These are phyloP conservation scores for Alternaria conjuncta DNA, from an alignment of 2,329 filamentous ascomycete genomes.

Conservation along the genomic window DNA sequence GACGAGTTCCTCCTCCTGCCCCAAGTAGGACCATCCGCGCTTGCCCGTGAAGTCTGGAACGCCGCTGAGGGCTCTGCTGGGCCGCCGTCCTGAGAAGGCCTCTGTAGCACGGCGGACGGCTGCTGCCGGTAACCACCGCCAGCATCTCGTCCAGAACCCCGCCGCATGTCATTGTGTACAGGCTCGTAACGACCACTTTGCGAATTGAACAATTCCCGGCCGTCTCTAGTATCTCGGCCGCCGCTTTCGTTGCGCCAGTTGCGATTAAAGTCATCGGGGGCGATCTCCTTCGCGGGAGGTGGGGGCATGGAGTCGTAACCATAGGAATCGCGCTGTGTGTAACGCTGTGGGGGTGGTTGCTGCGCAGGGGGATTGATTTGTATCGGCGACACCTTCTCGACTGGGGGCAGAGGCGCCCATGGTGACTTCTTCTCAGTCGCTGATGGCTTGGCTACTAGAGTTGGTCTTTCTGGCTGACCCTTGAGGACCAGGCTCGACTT, in stretches of 20 bases:
- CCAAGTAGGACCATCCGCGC: conserved; percentile 69
- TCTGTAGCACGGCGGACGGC: conserved; percentile 78
- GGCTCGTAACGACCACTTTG: conserved; percentile 93
- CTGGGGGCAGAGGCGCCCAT: conserved; percentile 85
- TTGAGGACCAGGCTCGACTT: conserved; percentile 68
- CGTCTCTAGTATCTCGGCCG: conserved; percentile 60
- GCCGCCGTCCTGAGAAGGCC: conserved; percentile 67
- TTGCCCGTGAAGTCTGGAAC: conserved; percentile 79
- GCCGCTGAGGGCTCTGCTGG: conserved; percentile 84
- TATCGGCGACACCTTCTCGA: conserved; percentile 79
- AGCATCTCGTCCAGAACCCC: conserved; percentile 68
- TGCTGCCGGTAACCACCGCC: conserved; percentile 71
- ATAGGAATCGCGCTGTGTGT: conserved; percentile 62
- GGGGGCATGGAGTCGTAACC: conserved; percentile 62
- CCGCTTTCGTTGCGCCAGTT: conserved; percentile 77
- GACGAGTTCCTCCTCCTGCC: conserved; percentile 84
- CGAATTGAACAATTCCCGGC: conserved; percentile 87
- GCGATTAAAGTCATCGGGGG: conserved; percentile 90
- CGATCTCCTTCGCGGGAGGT: conserved; percentile 77
- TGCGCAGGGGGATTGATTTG: conserved; percentile 62
- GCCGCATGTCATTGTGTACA: conserved; percentile 71
- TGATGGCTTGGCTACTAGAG: conserved; percentile 74
- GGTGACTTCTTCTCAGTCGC: conserved; percentile 82
- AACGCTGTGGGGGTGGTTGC: conserved; percentile 55
- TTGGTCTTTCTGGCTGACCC: conserved; percentile 72